Conservation (phyloP, 345 rosid species). For the Geranium brycei region DNA sequence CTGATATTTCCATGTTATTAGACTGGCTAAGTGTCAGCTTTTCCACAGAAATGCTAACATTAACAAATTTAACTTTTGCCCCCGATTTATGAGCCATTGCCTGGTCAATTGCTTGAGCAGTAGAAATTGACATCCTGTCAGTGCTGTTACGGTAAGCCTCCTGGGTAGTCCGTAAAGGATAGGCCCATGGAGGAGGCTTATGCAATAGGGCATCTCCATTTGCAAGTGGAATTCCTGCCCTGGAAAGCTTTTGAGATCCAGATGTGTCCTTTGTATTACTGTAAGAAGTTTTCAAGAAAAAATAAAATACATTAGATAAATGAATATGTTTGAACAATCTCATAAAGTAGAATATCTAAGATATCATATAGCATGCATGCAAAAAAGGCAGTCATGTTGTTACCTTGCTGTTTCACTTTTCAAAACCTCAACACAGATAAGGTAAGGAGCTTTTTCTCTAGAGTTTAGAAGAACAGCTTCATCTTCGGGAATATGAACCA, state of each 20-base stretch:
- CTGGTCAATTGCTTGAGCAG: slow-evolving; percentile 97
- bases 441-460: slow-evolving; percentile 96
- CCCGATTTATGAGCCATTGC: slow-evolving; percentile 86
- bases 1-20: slow-evolving; percentile 14
- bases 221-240: slow-evolving; percentile 96
- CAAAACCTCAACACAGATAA: slow-evolving; percentile 83
- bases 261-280: slow-evolving; percentile 62
- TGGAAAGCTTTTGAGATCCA: slow-evolving; percentile 75
- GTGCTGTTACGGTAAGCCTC: slow-evolving; percentile 93
- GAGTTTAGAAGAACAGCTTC: slow-evolving; percentile 97
- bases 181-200: slow-evolving; percentile 99
- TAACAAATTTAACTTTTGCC: slow-evolving; percentile 61
- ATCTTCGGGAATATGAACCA: slow-evolving; percentile 93
- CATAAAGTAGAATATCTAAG: background rate
- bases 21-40: slow-evolving; percentile 20
- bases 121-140: slow-evolving; percentile 87
- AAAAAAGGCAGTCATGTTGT: slow-evolving; percentile 1
- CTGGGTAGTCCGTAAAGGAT: slow-evolving; percentile 94
- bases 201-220: slow-evolving; percentile 91
- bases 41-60: slow-evolving; percentile 54
- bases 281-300: slow-evolving; percentile 12
- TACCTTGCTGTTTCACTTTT: slow-evolving; percentile 79
- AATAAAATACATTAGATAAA: slow-evolving; percentile 10
- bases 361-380: background rate
- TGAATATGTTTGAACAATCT: slow-evolving; percentile 7